Base-by-base conservation (phyloP, 2,329 filamentous ascomycete species). In the Arthroderma sp. region DNA sequence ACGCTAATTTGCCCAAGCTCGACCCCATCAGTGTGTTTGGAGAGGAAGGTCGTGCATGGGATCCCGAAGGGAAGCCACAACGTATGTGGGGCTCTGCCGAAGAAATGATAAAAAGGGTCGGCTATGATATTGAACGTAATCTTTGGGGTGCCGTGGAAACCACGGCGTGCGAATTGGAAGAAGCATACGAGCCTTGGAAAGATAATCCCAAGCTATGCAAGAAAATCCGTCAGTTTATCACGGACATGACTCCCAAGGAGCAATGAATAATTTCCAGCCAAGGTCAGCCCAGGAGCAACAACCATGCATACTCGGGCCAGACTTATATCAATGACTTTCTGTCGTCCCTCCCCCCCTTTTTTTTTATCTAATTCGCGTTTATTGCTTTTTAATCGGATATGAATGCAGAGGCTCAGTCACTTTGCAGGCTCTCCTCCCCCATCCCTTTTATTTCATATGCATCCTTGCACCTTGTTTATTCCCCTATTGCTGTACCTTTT, bases 1-100 rank as follows among this genome's bases (percentile, higher is more conserved):
- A 67, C 45, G 62, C 63, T 27, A 64, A 66, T 44, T 59, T 63
- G 38, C 64, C 64, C 28, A 66, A 66, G 44, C 62, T 68, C 42
- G 63, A 67, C 37, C 64, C 64, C 0, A 55, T 56, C 38, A 57
- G 60, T 7, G 53, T 66, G 3, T 67, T 65, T 41, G 64, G 63
- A 5, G 49, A 55, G 36, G 53, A 56, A 3, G 64, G 65, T 39
- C 62, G 59, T 2, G 53, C 57, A 1, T 64, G 64, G 22, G 63
- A 60, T 0, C 45, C 60, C 3, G 61, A 65, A 37, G 63, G 61
- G 9, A 54, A 55, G 1, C 61, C 60, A 29, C 55, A 57, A 41
- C 59, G 61, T 10, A 61, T 61, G 37, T 67, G 64, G 64, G 58
- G 55, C 3, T 54, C 56, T 9, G 57, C 59, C 0, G 53, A 58